Evolutionary conservation across 2,329 filamentous ascomycete species (phyloP), one percentile per base, ranked within the genome.

Genomic region (Aureobasidium mangrovei): DNA sequence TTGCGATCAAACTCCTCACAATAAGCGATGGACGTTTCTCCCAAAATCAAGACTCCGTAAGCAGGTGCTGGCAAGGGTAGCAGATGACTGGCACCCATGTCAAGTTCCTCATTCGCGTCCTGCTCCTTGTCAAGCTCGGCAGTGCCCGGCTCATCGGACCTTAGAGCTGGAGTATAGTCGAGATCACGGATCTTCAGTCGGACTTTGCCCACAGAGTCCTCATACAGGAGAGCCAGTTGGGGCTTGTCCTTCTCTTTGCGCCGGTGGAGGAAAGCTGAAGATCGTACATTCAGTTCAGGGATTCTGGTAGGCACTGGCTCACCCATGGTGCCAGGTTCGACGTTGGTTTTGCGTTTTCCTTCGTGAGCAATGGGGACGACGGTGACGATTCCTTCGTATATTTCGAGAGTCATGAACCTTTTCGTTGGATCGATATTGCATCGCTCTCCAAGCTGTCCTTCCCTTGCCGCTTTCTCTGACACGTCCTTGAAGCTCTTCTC

Each of bases 371-470:
- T 75, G 2, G 82, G 82, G 40, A 86, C 70, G 9, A 86, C 75
- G 9, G 80, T 83, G 33, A 86, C 73, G 4, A 86, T 77, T 12
- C 84, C 84, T 64, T 87, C 83, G 59, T 83, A 85, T 6, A 86
- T 72, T 64, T 86, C 82, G 58, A 87, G 65, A 3, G 80, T 81
- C 75, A 87, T 76, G 66, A 82, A 84, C 27, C 75, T 73, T 5
- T 86, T 84, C 0, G 84, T 85, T 0, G 90, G 90, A 66, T 97
- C 91, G 4, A 95, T 83, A 58, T 91, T 75, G 62, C 88, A 91
- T 63, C 86, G 79, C 69, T 94, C 88, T 61, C 86, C 85, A 56
- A 86, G 91, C 67, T 91, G 86, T 6, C 86, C 85, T 64, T 94
- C 86, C 51, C 88, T 71, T 31, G 80, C 76, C 7, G 78, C 77